Conservation (phyloP, 768 basidiomycete genomes). For the Mycena crocata region DNA sequence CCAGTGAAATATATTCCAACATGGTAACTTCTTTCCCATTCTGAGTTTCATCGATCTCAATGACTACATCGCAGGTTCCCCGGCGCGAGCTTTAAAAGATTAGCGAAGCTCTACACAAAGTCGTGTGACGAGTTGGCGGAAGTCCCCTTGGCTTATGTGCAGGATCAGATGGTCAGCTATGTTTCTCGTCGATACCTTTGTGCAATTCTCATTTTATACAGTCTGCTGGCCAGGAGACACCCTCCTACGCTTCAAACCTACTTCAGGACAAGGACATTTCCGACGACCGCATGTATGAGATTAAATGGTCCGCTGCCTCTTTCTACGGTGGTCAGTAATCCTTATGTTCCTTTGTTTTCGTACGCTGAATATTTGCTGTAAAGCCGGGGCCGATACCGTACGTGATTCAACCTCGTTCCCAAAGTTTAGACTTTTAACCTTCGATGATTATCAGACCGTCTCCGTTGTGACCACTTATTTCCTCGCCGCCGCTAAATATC, state of each 20-base stretch:
- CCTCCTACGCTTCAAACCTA: slow-evolving; percentile 48
- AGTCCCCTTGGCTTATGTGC: slow-evolving; percentile 56
- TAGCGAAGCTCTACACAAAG: slow-evolving; percentile 57
- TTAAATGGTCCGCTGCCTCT: slow-evolving; percentile 59
- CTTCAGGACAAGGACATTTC: slow-evolving; percentile 46
- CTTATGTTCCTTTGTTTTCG: too few species aligned
- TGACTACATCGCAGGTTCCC: slow-evolving; percentile 69
- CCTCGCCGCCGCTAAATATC: slow-evolving; percentile 53
- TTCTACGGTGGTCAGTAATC: slow-evolving; percentile 52
- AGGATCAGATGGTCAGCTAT: slow-evolving; percentile 56
- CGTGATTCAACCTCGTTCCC: slow-evolving; percentile 2
- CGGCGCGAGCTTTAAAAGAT: slow-evolving; percentile 63
- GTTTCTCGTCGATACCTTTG: slow-evolving; percentile 20
- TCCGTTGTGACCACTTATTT: slow-evolving; percentile 53
- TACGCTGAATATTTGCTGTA: neutral
- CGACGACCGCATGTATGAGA: slow-evolving; percentile 48
- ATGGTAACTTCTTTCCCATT: neutral
- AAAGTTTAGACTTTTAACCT: neutral
- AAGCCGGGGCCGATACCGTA: slow-evolving; percentile 56
- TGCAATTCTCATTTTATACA: slow-evolving; percentile 28
- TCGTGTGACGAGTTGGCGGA: slow-evolving; percentile 60
- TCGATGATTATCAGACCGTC: slow-evolving; percentile 46
- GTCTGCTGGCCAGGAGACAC: slow-evolving; percentile 42
- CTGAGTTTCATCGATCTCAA: slow-evolving; percentile 47
- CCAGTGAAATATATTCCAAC: slow-evolving; percentile 26